Conservation (phyloP, 116 monocot species). For the Zostera marina region DNA sequence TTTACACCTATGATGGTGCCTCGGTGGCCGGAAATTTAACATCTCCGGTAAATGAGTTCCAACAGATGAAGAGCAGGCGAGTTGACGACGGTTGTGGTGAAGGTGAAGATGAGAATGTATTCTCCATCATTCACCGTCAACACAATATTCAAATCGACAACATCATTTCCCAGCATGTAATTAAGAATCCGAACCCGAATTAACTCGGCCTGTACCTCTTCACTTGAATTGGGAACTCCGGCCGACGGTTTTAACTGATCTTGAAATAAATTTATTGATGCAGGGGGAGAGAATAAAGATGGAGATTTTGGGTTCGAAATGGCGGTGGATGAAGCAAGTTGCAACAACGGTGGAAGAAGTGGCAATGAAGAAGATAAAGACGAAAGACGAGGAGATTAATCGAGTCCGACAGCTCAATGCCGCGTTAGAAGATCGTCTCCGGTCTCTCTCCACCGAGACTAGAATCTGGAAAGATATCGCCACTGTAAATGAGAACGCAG, state of each 20-base stretch:
- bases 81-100: slow-evolving; percentile 5
- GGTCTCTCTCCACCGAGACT: slow-evolving; percentile 20
- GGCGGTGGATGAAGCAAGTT: slow-evolving; percentile 10
- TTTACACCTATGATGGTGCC: neutral
- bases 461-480: slow-evolving; percentile 48
- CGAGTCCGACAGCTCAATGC: slow-evolving; percentile 17
- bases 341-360: slow-evolving; percentile 12
- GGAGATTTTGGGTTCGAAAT: slow-evolving; percentile 25
- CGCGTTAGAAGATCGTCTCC: slow-evolving; percentile 28
- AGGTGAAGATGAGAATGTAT: no score
- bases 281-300: slow-evolving; percentile 26
- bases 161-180: slow-evolving; percentile 36
- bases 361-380: slow-evolving; percentile 17
- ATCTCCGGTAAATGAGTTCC: neutral
- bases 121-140: slow-evolving; percentile 9
- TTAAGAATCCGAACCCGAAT: no score
- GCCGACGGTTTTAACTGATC: no score
- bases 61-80: slow-evolving; percentile 9
- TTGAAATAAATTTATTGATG: neutral
- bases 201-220: no score
- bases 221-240: no score
- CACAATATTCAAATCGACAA: slow-evolving; percentile 21
- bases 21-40: neutral
- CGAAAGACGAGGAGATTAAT: slow-evolving; percentile 48
- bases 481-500: slow-evolving; percentile 28